Evolutionary conservation across 2,329 filamentous ascomycete genomes (phyloP).

Genomic region (Pyricularia pennisetigena): DNA sequence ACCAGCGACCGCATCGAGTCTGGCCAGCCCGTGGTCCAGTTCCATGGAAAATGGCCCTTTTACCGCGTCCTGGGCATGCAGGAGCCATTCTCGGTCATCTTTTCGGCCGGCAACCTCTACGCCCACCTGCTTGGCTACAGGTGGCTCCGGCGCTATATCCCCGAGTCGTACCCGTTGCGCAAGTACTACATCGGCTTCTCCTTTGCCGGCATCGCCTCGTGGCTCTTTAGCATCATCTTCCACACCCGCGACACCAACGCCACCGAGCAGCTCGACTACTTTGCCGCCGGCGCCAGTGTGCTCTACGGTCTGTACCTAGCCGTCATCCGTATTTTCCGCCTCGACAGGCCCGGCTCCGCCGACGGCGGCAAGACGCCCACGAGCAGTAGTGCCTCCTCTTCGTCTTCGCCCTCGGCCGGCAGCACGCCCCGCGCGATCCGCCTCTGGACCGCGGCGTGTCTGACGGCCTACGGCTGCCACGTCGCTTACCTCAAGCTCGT

Average conservation of each 20-base stretch:
- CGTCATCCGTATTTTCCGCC: conserved; percentile 69
- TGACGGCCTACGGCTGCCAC: conserved; percentile 62
- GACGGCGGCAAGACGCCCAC: neutral
- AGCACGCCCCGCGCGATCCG: conserved; percentile 43
- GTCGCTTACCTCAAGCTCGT: conserved; percentile 77
- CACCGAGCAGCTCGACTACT: conserved; percentile 95
- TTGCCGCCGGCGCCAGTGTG: conserved; percentile 81
- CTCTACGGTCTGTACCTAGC: conserved; percentile 87
- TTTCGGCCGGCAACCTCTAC: conserved; percentile 83
- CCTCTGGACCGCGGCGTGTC: conserved; percentile 67
- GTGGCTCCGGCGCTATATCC: conserved; percentile 60
- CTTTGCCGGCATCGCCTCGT: conserved; percentile 71
- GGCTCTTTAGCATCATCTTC: conserved; percentile 85
- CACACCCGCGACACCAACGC: conserved; percentile 77
- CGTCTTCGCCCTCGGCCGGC: conserved; percentile 15
- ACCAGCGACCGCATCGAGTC: conserved; percentile 60
- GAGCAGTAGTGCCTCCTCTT: neutral
- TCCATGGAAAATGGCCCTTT: conserved; percentile 99
- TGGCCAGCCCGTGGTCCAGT: conserved; percentile 69
- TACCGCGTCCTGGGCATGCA: conserved; percentile 83
- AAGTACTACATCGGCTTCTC: conserved; percentile 75
- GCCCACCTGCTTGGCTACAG: conserved; percentile 73
- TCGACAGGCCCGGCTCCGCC: conserved; percentile 44
- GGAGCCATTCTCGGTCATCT: conserved; percentile 88
- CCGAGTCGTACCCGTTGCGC: conserved; percentile 62